Evolutionary conservation across 2,329 filamentous ascomycete genomes (phyloP).

Genomic region (Lizonia empirigonia): DNA sequence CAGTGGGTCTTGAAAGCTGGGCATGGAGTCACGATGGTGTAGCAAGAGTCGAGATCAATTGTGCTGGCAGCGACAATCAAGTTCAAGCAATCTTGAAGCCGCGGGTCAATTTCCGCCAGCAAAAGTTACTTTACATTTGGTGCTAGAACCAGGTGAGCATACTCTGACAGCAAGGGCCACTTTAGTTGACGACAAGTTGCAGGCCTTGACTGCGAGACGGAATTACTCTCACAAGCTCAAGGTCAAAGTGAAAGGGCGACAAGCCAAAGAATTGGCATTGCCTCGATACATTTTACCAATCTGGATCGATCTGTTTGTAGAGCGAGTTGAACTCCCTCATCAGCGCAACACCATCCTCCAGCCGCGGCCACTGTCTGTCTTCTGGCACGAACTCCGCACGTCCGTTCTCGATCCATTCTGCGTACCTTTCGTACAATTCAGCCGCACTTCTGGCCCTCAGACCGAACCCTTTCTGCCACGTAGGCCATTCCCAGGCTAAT

Average conservation of each 20-base stretch:
- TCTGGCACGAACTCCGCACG: slow-evolving; percentile 4
- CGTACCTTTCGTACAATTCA: slow-evolving; percentile 40
- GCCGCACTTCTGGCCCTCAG: slow-evolving; percentile 31
- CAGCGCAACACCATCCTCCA: slow-evolving; percentile 54
- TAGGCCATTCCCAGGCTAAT: slow-evolving; percentile 51
- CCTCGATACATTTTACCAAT: not conserved
- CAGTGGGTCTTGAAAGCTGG: slow-evolving; percentile 29
- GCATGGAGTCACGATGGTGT: slow-evolving; percentile 34
- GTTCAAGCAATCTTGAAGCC: not conserved
- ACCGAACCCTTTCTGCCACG: slow-evolving; percentile 38
- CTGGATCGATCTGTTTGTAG: slow-evolving; percentile 21
- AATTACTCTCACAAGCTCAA: not conserved
- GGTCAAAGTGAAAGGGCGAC: not conserved
- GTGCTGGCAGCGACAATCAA: slow-evolving; percentile 21
- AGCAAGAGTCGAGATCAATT: slow-evolving; percentile 25
- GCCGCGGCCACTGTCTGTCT: slow-evolving; percentile 41
- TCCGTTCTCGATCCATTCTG: slow-evolving; percentile 28
- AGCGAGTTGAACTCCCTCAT: slow-evolving; percentile 50
- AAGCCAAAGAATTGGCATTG: not conserved
- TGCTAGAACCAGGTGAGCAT: not conserved
- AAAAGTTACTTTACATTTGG: not conserved
- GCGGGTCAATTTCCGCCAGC: slow-evolving; percentile 3
- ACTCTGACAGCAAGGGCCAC: not conserved
- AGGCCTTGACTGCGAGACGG: slow-evolving; percentile 1
- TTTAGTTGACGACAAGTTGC: not conserved